These are phyloP conservation scores for Aspergillus conjunctus DNA, from an alignment of 495 filamentous ascomycete species.

Conservation along the genomic window DNA sequence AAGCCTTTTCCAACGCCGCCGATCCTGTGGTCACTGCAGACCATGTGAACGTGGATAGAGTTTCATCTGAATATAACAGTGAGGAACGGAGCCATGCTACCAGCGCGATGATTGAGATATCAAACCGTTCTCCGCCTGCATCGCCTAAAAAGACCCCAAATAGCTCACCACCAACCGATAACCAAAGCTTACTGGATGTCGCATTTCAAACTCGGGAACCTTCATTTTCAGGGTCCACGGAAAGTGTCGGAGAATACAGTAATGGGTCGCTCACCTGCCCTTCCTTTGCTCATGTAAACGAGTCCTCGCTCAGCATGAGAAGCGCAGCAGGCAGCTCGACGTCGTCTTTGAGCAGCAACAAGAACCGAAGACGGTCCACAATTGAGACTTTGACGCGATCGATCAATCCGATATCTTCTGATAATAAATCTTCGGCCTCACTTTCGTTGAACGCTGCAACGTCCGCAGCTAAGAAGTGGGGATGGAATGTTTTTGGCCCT, in stretches of 20 bases:
- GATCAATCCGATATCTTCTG: slow-evolving; percentile 30
- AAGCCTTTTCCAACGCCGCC: slow-evolving; percentile 64
- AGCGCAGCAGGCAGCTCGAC: slow-evolving; percentile 37
- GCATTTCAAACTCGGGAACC: slow-evolving; percentile 35
- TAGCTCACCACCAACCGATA: slow-evolving; percentile 52
- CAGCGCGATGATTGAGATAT: slow-evolving; percentile 66
- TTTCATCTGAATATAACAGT: slow-evolving; percentile 39
- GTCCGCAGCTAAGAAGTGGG: slow-evolving; percentile 83
- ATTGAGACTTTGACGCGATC: slow-evolving; percentile 47
- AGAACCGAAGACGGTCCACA: slow-evolving; percentile 39
- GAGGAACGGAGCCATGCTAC: slow-evolving; percentile 59
- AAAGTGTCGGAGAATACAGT: slow-evolving; percentile 26
- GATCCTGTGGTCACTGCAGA: slow-evolving; percentile 66
- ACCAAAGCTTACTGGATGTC: slow-evolving; percentile 30
- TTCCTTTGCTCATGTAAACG: slow-evolving; percentile 31
- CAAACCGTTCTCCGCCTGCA: slow-evolving; percentile 58
- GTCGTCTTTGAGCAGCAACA: slow-evolving; percentile 32
- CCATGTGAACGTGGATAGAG: slow-evolving; percentile 60
- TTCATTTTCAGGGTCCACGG: slow-evolving; percentile 39
- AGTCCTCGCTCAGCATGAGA: slow-evolving; percentile 33
- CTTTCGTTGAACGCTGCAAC: slow-evolving; percentile 71
- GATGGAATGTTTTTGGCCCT: slow-evolving; percentile 65
- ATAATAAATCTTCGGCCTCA: slow-evolving; percentile 40
- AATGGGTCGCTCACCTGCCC: slow-evolving; percentile 27
- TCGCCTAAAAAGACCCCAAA: slow-evolving; percentile 57